Percentiles rank a stretch among this genome's conserved stretches.
Evolutionary conservation across 208 protist species (phyloP).

Genomic region (Crithidia brevicula): DNA sequence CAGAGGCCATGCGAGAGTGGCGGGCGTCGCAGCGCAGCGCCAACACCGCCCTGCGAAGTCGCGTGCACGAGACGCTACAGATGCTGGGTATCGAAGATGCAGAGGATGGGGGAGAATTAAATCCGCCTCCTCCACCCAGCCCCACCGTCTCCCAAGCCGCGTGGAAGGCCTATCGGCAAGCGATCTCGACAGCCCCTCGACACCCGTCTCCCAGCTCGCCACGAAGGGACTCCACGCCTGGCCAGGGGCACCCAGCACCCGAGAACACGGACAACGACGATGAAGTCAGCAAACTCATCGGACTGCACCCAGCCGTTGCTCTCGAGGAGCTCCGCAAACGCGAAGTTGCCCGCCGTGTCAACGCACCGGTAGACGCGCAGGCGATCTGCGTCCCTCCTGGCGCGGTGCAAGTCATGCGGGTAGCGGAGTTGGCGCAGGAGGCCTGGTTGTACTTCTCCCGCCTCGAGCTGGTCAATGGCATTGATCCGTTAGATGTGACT

Average conservation of each 20-base stretch:
- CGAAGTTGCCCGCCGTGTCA: slow-evolving; percentile 2
- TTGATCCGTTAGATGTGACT: not conserved
- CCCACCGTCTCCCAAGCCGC: slow-evolving; percentile 25
- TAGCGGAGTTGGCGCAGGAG: slow-evolving; percentile 18
- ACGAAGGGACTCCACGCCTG: not conserved
- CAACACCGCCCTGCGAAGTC: slow-evolving; percentile 19
- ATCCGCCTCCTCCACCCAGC: not conserved
- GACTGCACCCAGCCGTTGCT: slow-evolving; percentile 33
- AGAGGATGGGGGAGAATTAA: not conserved
- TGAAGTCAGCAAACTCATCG: not conserved
- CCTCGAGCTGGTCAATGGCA: too few relatives aligned
- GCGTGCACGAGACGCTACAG: not conserved
- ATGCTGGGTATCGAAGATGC: not conserved
- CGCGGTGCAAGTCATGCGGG: slow-evolving; percentile 8
- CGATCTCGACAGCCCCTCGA: not conserved
- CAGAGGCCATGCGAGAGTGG: slow-evolving; percentile 33
- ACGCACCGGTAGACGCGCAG: not conserved
- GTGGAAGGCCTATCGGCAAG: slow-evolving; percentile 19
- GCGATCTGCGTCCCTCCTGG: not conserved
- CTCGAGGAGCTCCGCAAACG: slow-evolving; percentile 38
- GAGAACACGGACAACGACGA: not conserved
- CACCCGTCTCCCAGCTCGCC: not conserved
- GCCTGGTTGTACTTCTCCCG: slow-evolving; percentile 13
- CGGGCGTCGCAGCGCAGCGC: slow-evolving; percentile 30
- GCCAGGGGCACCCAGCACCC: slow-evolving; percentile 1